phyloP scores from a whole-genome alignment of 495 filamentous ascomycete species.

The Penicillium macrosclerotiorum region DNA sequence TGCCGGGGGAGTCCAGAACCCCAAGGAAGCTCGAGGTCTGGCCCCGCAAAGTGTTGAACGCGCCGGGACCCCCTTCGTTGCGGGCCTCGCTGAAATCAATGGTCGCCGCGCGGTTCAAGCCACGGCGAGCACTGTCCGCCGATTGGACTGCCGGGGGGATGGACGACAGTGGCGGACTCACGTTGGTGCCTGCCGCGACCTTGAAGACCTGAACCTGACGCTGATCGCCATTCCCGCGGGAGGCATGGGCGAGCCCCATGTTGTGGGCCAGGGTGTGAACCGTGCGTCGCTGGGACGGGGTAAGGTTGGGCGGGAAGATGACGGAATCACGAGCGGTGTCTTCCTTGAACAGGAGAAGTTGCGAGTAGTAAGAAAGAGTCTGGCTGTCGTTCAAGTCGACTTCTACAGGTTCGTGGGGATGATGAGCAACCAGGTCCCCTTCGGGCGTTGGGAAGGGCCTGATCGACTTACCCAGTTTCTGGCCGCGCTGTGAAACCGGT shows the following conservation, averaged over 20 bases:
- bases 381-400: conserved; percentile 90
- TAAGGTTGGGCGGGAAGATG: conserved; percentile 75
- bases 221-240: conserved; percentile 79
- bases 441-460: conserved; percentile 4
- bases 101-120: conserved; percentile 90
- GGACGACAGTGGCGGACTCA: conserved; percentile 60
- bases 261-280: conserved; percentile 94
- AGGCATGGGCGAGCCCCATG: conserved; percentile 86
- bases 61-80: conserved; percentile 56
- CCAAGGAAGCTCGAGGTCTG: conserved; percentile 77
- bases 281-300: conserved; percentile 78
- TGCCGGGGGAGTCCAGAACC: conserved; percentile 78
- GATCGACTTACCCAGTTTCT: conserved; percentile 58
- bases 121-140: conserved; percentile 72
- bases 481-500: conserved; percentile 59
- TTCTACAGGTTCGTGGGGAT: conserved; percentile 43
- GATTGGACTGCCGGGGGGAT: conserved; percentile 63
- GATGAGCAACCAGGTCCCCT: conserved; percentile 9
- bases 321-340: conserved; percentile 72
- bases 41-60: conserved; percentile 72
- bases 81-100: conserved; percentile 95
- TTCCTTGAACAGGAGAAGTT: conserved; percentile 85
- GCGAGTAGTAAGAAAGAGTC: conserved; percentile 82
- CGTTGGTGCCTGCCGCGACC: conserved; percentile 55
- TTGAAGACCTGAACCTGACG: conserved; percentile 89